Evolutionary conservation across 306 rosid genomes (phyloP), one percentile per base, ranked within the genome.

Genomic region (Comarum palustre): DNA sequence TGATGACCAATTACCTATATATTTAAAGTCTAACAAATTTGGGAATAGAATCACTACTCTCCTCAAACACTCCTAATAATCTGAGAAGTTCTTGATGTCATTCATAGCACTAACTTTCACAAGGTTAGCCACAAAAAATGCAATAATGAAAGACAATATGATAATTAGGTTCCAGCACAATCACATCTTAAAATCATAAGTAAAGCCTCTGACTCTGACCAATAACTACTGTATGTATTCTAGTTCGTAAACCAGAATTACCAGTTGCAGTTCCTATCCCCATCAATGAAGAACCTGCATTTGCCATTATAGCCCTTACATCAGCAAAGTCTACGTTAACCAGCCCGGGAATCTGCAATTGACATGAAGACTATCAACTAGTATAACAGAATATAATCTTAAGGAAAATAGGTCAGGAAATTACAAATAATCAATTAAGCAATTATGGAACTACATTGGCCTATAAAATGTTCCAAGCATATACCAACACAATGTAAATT

Each of bases 251-350:
- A 76, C 31, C 12, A 74, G 31, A 39, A 55, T 83, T 83, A 88
- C 96, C 98, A 76, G 91, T 90, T 66, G 96, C 96, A 66, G 93
- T 93, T 87, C 96, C 96, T 68, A 88, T 93, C 72, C 96, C 98
- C 98, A 93, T 88, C 81, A 90, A 75, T 58, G 96, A 93, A 81
- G 98, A 93, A 69, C 98, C 98, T 15, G 96, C 98, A 76, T 83
- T 90, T 69, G 91, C 98, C 96, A 93, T 93, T 86, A 93, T 88
- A 76, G 98, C 96, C 70, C 96, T 87, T 61, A 93, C 96, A 79
- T 93, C 96, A 25, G 98, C 98, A 86, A 93, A 93, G 82, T 93
- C 98, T 66, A 90, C 98, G 76, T 93, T 93, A 29, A 88, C 98
- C 66, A 90, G 82, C 57, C 98, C 98, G 4, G 98, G 98, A 75